Evolutionary conservation across 1,139 yeast genomes (phyloP).

Genomic region (Hanseniaspora sp.): DNA sequence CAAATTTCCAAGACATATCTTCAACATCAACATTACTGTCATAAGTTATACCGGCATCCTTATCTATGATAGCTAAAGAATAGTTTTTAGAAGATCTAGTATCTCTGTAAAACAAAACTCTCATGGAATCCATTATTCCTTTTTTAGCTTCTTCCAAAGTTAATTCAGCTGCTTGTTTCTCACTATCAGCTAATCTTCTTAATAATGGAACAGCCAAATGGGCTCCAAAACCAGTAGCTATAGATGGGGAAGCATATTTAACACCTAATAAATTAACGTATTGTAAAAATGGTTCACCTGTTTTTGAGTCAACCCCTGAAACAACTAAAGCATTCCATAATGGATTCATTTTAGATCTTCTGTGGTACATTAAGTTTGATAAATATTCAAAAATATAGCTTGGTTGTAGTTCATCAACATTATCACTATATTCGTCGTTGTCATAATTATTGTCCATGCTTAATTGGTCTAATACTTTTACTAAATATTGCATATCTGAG

Average conservation of each 20-base stretch:
- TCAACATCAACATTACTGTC: conserved; percentile 58
- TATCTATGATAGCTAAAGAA: conserved; percentile 66
- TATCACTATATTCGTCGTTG: conserved; percentile 40
- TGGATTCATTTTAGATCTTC: conserved; percentile 91
- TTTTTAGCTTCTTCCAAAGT: conserved; percentile 65
- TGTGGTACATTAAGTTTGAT: conserved; percentile 68
- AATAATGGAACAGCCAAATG: conserved; percentile 87
- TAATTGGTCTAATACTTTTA: conserved; percentile 64
- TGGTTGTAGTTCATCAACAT: conserved; percentile 62
- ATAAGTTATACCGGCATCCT: conserved; percentile 47
- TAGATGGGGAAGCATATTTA: conserved; percentile 72
- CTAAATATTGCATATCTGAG: conserved; percentile 80
- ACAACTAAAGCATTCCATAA: conserved; percentile 91
- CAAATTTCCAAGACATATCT: conserved; percentile 84
- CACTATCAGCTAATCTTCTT: conserved; percentile 72
- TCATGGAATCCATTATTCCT: conserved; percentile 76
- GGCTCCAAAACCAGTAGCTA: conserved; percentile 96
- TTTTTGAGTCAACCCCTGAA: conserved; percentile 69
- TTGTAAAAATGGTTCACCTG: conserved; percentile 49
- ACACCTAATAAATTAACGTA: conserved; percentile 90
- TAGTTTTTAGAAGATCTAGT: conserved; percentile 86
- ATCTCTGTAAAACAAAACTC: conserved; percentile 88
- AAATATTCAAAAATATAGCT: conserved; percentile 81
- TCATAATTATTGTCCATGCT: conserved; percentile 72
- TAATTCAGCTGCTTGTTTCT: conserved; percentile 56